Evolutionary conservation across 495 filamentous ascomycete species (phyloP).

Genomic region (Aspergillus carlsbadensis): DNA sequence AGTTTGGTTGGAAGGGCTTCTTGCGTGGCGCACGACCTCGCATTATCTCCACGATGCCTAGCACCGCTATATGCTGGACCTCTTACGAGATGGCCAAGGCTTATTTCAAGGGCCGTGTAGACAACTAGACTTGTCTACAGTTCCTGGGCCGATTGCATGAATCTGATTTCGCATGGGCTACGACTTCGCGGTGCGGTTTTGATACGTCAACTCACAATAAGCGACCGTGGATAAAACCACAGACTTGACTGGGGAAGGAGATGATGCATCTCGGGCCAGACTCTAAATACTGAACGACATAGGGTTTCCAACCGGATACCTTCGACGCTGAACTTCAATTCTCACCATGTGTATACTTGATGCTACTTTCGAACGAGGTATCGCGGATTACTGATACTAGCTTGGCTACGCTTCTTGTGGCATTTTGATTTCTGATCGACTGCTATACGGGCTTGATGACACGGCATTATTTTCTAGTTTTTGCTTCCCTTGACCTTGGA

Average conservation of each 20-base stretch:
- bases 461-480: conserved; percentile 11
- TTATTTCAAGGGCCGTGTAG: conserved; percentile 56
- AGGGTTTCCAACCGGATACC: not conserved
- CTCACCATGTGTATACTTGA: conserved; percentile 17
- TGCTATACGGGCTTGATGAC: conserved; percentile 5
- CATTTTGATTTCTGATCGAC: conserved; percentile 7
- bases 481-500: conserved; percentile 14
- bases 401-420: conserved; percentile 10
- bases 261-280: not conserved
- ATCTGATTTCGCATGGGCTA: conserved; percentile 3
- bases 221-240: not conserved
- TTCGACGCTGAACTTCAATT: conserved; percentile 12
- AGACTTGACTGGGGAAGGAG: conserved; percentile 5
- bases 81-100: conserved; percentile 80
- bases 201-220: not conserved
- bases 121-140: conserved; percentile 20
- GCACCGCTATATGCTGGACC: conserved; percentile 96
- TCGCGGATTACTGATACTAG: conserved; percentile 5
- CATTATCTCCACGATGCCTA: conserved; percentile 95
- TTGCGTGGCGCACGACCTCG: conserved; percentile 88
- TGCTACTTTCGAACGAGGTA: conserved; percentile 15
- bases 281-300: conserved; percentile 1
- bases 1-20: conserved; percentile 84
- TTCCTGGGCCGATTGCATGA: conserved; percentile 18
- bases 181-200: not conserved